Evolutionary conservation across 352 stramenopile genomes (phyloP).

Genomic region (Globisporangium paddicum): DNA sequence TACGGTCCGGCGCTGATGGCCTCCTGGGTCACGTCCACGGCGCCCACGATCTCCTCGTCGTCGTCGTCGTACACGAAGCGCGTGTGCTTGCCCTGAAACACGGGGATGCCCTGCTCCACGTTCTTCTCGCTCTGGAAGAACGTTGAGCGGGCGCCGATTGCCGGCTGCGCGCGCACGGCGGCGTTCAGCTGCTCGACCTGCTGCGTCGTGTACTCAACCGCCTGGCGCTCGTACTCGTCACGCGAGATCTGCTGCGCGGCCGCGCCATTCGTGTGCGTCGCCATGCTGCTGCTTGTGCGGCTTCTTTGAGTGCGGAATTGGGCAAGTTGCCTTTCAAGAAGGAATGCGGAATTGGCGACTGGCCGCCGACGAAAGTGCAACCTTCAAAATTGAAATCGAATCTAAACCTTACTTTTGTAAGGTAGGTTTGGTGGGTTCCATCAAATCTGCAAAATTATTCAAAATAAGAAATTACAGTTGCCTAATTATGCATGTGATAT

Average conservation of each 20-base stretch:
- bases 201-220: constrained; percentile 61
- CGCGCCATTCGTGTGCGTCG: not conserved
- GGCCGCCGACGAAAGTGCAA: no score
- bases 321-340: not conserved
- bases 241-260: constrained; percentile 36
- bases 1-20: constrained; percentile 37
- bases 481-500: no score
- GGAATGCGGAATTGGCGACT: not conserved
- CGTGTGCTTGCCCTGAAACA: constrained; percentile 79
- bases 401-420: no score
- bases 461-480: no score
- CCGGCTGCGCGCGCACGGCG: constrained; percentile 41
- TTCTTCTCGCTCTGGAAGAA: constrained; percentile 69
- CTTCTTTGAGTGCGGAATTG: not conserved
- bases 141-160: constrained; percentile 41
- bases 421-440: no score
- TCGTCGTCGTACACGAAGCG: constrained; percentile 78
- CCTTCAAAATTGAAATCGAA: no score
- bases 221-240: constrained; percentile 55
- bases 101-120: constrained; percentile 46
- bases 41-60: constrained; percentile 57
- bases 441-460: no score
- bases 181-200: constrained; percentile 63
- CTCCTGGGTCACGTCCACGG: constrained; percentile 60
- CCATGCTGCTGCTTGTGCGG: not conserved